phyloP scores from a whole-genome alignment of 495 filamentous ascomycete species.

The Glonium stellatum region DNA sequence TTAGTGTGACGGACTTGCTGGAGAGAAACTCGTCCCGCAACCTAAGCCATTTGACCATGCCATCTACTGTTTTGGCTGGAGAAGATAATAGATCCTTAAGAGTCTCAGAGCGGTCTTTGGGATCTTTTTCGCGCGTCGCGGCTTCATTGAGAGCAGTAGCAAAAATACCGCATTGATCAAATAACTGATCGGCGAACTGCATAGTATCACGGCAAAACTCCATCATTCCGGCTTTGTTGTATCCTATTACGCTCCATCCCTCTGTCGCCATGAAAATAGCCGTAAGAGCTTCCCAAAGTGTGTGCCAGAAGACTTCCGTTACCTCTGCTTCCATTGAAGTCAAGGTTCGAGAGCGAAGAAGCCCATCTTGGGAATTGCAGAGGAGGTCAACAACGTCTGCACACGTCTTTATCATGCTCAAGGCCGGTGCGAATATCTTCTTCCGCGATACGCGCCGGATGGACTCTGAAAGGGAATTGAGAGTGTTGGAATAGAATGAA shows the following conservation, averaged over 20 bases:
- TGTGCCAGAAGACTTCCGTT: constrained; percentile 70
- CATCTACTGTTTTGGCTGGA: constrained; percentile 56
- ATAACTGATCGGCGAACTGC: constrained; percentile 78
- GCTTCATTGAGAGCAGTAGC: constrained; percentile 54
- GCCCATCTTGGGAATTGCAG: constrained; percentile 72
- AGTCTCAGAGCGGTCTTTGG: neutral
- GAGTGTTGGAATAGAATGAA: constrained; percentile 53
- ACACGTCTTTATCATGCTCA: constrained; percentile 63
- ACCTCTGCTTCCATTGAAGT: constrained; percentile 54
- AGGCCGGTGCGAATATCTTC: constrained; percentile 59
- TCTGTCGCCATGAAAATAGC: constrained; percentile 81
- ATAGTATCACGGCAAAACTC: constrained; percentile 92
- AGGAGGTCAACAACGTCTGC: constrained; percentile 73
- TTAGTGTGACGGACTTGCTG: constrained; percentile 59
- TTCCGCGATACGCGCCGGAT: constrained; percentile 50
- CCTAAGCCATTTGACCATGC: constrained; percentile 74
- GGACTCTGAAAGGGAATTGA: constrained; percentile 55
- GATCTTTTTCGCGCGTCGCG: constrained; percentile 35
- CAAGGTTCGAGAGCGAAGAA: constrained; percentile 60
- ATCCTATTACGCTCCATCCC: constrained; percentile 60
- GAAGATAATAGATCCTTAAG: constrained; percentile 50
- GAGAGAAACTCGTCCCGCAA: constrained; percentile 79
- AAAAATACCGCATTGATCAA: constrained; percentile 75
- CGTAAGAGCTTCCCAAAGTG: constrained; percentile 68
- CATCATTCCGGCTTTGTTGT: constrained; percentile 66